phyloP scores from a whole-genome alignment of 306 rosid species.

The Alnus rubra region DNA sequence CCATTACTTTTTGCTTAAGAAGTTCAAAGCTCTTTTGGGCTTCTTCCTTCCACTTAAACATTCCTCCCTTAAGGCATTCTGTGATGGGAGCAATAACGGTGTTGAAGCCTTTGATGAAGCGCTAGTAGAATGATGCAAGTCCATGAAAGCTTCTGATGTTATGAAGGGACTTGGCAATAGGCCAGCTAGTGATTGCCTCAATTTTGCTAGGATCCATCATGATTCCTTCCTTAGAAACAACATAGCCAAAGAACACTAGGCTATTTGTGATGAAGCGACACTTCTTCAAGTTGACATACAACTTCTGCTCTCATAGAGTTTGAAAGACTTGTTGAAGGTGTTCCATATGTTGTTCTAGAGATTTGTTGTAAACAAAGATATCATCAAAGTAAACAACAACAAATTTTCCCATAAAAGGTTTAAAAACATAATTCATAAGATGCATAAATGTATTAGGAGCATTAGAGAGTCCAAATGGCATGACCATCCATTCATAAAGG shows the following conservation, averaged over 20 bases:
- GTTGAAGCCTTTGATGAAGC: not conserved
- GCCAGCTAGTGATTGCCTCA: too few species aligned
- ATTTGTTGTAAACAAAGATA: not conserved
- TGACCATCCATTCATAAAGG: too few species aligned
- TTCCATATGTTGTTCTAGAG: not conserved
- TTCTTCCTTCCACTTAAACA: not conserved
- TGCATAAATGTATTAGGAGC: too few species aligned
- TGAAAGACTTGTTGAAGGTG: not conserved
- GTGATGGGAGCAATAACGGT: not conserved
- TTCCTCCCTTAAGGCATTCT: not conserved
- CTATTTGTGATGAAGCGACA: not conserved
- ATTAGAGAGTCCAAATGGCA: too few species aligned
- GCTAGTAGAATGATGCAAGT: not conserved
- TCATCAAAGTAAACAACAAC: too few species aligned
- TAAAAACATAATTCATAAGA: too few species aligned
- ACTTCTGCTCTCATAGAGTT: not conserved
- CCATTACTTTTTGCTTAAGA: too few species aligned
- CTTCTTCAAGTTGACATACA: conserved; percentile 9
- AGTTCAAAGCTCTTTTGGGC: too few species aligned
- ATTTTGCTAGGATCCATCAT: too few species aligned
- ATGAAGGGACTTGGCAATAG: not conserved
- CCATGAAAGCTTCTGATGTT: not conserved
- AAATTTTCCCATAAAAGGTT: too few species aligned
- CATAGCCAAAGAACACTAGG: not conserved
- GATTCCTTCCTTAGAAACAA: not conserved